phyloP scores from a whole-genome alignment of 768 basidiomycete species.

The Suillus plorans region DNA sequence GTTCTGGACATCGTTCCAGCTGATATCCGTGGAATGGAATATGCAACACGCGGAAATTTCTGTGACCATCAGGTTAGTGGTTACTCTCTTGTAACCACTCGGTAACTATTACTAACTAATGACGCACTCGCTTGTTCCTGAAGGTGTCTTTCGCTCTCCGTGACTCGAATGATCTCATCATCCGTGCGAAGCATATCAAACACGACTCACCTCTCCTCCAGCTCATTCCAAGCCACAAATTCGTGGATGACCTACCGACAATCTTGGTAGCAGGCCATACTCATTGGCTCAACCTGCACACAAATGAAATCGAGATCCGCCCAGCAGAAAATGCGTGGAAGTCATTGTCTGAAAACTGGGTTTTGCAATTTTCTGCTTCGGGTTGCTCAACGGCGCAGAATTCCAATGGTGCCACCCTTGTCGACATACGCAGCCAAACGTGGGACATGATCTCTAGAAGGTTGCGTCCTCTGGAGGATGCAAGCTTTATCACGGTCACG shows the following conservation, averaged over 20 bases:
- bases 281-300: constrained; percentile 33
- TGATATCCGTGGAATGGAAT: constrained; percentile 27
- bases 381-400: constrained; percentile 11
- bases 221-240: constrained; percentile 23
- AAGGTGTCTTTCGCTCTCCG: constrained; percentile 27
- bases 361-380: constrained; percentile 13
- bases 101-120: background rate
- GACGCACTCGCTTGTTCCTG: background rate
- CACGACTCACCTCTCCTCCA: constrained; percentile 10
- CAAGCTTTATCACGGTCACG: constrained; percentile 23
- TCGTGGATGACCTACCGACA: constrained; percentile 26
- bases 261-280: constrained; percentile 20
- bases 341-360: constrained; percentile 27
- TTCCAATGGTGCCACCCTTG: constrained; percentile 11
- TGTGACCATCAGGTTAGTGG: constrained; percentile 21
- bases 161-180: constrained; percentile 14
- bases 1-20: constrained; percentile 22
- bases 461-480: constrained; percentile 24
- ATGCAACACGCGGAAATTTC: constrained; percentile 18
- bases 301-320: constrained; percentile 25
- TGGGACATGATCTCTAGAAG: constrained; percentile 28
- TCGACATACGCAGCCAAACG: constrained; percentile 28
- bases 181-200: constrained; percentile 15
- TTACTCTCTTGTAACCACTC: background rate
- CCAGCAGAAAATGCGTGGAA: constrained; percentile 26